A percentile compares a stretch with the other conserved stretches of the same genome.
Evolutionary conservation across 179 eudicot species (phyloP).

Genomic region (Spinacia oleracea): DNA sequence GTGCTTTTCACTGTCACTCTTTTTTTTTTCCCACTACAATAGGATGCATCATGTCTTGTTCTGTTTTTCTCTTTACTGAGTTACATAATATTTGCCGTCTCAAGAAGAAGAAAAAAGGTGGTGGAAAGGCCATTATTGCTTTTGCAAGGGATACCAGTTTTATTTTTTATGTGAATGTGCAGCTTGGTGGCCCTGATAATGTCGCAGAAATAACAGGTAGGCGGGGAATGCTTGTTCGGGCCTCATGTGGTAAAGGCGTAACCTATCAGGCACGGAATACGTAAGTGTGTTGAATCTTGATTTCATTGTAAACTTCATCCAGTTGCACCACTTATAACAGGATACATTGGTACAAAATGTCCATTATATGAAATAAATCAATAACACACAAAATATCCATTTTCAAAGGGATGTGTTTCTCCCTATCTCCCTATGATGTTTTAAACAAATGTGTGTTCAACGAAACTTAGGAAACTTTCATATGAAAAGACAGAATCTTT

Average conservation of each 20-base stretch:
- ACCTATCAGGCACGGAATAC: slow-evolving; percentile 95
- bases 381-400: neutral
- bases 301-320: neutral
- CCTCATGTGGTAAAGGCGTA: slow-evolving; percentile 94
- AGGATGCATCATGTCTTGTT: neutral
- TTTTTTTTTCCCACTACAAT: no score
- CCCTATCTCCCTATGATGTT: neutral
- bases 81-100: neutral
- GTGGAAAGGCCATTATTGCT: neutral
- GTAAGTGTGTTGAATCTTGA: slow-evolving; percentile 53
- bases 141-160: neutral
- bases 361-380: neutral
- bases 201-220: slow-evolving; percentile 99
- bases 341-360: no score
- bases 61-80: neutral
- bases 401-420: neutral
- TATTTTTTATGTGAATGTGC: slow-evolving; percentile 25
- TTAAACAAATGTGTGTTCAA: neutral
- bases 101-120: no score
- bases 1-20: neutral
- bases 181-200: slow-evolving; percentile 99
- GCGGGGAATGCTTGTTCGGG: slow-evolving; percentile 95
- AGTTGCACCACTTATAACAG: neutral
- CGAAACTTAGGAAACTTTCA: neutral
- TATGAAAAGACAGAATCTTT: neutral